Conservation (phyloP, 106 monocot genomes). For the Dendrobium nobile region DNA sequence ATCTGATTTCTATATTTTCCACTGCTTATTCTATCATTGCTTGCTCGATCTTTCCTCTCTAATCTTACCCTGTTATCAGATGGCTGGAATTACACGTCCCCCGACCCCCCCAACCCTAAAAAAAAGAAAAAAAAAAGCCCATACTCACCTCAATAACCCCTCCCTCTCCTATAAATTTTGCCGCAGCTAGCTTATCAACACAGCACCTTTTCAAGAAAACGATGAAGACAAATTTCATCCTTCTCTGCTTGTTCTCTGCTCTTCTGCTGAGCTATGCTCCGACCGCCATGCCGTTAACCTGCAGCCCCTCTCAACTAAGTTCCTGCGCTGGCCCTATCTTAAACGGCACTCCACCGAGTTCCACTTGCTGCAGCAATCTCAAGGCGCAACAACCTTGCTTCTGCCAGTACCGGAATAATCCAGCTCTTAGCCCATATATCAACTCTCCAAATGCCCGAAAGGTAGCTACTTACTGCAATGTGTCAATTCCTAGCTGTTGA, state of each 20-base stretch:
- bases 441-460: conserved; percentile 9
- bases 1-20: too few relatives aligned
- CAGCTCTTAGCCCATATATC: conserved; percentile 4
- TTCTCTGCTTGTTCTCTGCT: background rate
- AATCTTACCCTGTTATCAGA: too few relatives aligned
- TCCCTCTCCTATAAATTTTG: background rate
- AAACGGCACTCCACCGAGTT: background rate
- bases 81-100: too few relatives aligned
- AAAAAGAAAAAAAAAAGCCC: too few relatives aligned
- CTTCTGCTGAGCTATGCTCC: conserved; percentile 1
- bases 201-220: background rate
- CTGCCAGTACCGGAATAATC: conserved; percentile 10
- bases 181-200: background rate
- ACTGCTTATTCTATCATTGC: too few relatives aligned
- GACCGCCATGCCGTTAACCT: background rate
- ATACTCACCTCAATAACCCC: background rate
- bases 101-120: too few relatives aligned
- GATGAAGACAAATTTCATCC: conserved; percentile 2
- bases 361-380: background rate
- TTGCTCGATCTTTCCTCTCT: too few relatives aligned
- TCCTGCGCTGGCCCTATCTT: conserved; percentile 2
- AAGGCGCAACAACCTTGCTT: conserved; percentile 12
- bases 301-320: background rate
- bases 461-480: conserved; percentile 4
- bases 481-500: conserved; percentile 12